These are phyloP conservation scores for Zygosaccharomyces sapae DNA, from an alignment of 1,139 yeast genomes.

Conservation along the genomic window DNA sequence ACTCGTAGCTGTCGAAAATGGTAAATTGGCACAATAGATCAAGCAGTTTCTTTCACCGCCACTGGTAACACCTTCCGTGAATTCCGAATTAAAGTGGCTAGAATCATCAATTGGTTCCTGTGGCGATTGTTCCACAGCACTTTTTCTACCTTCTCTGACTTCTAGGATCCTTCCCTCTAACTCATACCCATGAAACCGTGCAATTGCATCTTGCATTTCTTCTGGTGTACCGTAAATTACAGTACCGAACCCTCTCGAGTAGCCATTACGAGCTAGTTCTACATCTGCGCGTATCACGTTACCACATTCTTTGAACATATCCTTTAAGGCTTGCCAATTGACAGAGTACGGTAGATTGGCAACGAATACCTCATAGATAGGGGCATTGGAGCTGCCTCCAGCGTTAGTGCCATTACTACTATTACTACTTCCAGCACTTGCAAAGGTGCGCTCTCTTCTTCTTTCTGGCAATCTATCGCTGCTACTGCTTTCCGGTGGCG, in stretches of 20 bases:
- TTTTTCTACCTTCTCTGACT: conserved; percentile 58
- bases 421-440: too few species aligned
- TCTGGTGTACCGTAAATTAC: conserved; percentile 60
- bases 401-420: neutral
- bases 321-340: conserved; percentile 83
- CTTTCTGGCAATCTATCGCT: conserved; percentile 17
- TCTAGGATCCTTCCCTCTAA: conserved; percentile 67
- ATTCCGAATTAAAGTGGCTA: conserved; percentile 15
- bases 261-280: conserved; percentile 61
- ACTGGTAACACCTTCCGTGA: conserved; percentile 26
- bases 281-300: conserved; percentile 78
- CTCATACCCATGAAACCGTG: conserved; percentile 57
- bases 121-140: conserved; percentile 20
- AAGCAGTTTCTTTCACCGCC: conserved; percentile 61
- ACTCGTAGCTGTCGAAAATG: conserved; percentile 80
- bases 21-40: conserved; percentile 73
- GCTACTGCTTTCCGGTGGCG: conserved; percentile 51
- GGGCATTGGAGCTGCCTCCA: conserved; percentile 20
- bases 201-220: conserved; percentile 60
- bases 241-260: conserved; percentile 83
- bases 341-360: conserved; percentile 78
- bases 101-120: conserved; percentile 15
- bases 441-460: conserved; percentile 13
- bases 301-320: conserved; percentile 74
- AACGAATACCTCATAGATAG: conserved; percentile 68